Conservation (phyloP, 164 flowering plant genomes). For the Protea cynaroides region DNA sequence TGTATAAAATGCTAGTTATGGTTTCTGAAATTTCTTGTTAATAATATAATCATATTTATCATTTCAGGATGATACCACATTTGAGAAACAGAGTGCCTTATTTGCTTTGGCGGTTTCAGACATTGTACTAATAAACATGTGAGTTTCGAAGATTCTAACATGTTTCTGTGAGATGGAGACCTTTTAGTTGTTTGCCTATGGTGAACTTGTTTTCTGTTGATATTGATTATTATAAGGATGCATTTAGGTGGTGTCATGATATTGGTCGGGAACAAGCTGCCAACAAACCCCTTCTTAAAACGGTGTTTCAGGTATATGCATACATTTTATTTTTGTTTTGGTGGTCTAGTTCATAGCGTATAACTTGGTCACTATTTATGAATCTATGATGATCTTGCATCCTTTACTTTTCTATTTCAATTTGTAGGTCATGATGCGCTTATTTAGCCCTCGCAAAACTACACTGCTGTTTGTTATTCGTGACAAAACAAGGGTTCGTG, state of each 20-base stretch:
- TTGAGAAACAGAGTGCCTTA: constrained; percentile 65
- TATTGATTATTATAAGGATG: constrained; percentile 2
- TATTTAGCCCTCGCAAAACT: constrained; percentile 62
- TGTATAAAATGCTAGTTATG: not conserved
- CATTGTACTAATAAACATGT: constrained; percentile 61
- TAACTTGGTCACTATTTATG: not conserved
- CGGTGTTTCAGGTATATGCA: constrained; percentile 53
- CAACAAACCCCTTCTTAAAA: constrained; percentile 58
- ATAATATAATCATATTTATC: not conserved
- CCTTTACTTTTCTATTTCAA: not conserved
- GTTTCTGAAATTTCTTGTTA: not conserved
- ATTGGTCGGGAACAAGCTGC: constrained; percentile 75
- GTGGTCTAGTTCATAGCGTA: not conserved
- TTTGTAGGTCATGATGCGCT: constrained; percentile 56
- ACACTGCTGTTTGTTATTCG: constrained; percentile 61
- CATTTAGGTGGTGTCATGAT: constrained; percentile 67
- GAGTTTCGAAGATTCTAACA: constrained; percentile 9
- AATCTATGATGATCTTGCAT: not conserved
- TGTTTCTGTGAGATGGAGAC: not conserved
- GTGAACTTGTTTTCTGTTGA: not conserved
- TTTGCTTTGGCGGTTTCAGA: constrained; percentile 62
- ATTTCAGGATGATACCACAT: constrained; percentile 62
- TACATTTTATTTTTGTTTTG: not conserved
- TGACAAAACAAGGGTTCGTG: constrained; percentile 54
- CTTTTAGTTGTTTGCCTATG: constrained; percentile 5